Conservation (phyloP, 2,329 filamentous ascomycete species). For the Pezizomycotina sp. region DNA sequence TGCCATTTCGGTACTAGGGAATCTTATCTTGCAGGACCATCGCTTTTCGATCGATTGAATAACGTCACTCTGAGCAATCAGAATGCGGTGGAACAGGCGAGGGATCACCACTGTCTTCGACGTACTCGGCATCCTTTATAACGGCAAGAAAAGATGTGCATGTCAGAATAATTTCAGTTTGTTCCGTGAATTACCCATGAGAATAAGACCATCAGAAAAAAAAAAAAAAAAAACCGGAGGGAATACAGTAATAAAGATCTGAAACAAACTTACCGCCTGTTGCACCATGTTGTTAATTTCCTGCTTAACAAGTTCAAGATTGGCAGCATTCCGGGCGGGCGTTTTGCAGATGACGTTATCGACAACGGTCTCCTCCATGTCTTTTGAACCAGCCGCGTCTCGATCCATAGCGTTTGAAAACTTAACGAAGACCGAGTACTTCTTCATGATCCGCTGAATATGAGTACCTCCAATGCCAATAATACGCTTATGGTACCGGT, state of each 20-base stretch:
- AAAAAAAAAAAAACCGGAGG: no score
- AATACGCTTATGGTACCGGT: slow-evolving; percentile 98
- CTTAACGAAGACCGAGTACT: slow-evolving; percentile 98
- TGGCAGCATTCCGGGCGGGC: slow-evolving; percentile 89
- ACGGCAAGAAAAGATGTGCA: slow-evolving; percentile 19
- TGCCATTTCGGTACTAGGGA: slow-evolving; percentile 91
- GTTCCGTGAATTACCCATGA: slow-evolving; percentile 9
- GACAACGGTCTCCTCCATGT: slow-evolving; percentile 83
- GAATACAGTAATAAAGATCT: neutral
- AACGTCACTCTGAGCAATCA: slow-evolving; percentile 71
- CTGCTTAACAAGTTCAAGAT: slow-evolving; percentile 89
- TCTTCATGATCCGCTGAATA: slow-evolving; percentile 99
- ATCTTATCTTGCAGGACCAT: slow-evolving; percentile 98
- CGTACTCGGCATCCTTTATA: slow-evolving; percentile 57
- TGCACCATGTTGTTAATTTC: slow-evolving; percentile 99
- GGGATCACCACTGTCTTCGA: slow-evolving; percentile 23
- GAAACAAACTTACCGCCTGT: slow-evolving; percentile 49
- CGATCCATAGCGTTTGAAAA: slow-evolving; percentile 99
- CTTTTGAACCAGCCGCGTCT: slow-evolving; percentile 55
- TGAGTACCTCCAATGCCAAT: slow-evolving; percentile 97
- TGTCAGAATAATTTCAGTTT: no score
- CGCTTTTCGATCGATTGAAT: slow-evolving; percentile 95
- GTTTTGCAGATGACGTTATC: slow-evolving; percentile 98
- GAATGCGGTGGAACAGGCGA: slow-evolving; percentile 83
- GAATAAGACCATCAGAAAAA: slow-evolving; percentile 7